phyloP scores from a whole-genome alignment of 208 protist genomes.

The Histomonas meleagridis region DNA sequence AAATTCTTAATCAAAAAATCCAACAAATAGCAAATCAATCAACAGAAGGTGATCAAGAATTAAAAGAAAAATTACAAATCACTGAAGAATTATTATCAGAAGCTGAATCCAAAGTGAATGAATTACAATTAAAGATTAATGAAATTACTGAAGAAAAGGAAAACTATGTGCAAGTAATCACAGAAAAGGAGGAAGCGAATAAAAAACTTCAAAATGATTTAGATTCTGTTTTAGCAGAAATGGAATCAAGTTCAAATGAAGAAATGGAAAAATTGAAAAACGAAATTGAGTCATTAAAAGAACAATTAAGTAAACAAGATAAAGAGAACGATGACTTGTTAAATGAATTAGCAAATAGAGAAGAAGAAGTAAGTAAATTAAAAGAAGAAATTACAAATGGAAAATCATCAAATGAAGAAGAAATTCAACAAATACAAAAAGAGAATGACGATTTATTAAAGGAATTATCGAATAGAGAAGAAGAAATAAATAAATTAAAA shows the following conservation, averaged over 20 bases:
- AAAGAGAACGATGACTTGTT: neutral
- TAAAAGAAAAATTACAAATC: neutral
- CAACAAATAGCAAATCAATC: neutral
- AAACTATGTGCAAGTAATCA: no score
- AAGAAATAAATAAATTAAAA: neutral
- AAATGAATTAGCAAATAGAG: neutral
- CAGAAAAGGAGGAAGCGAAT: no score
- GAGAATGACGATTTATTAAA: neutral
- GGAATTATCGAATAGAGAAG: neutral
- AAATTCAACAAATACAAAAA: neutral
- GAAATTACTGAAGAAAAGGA: neutral
- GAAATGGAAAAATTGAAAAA: no score
- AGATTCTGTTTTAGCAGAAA: no score
- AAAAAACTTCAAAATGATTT: no score
- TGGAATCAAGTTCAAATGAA: no score
- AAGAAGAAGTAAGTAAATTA: neutral
- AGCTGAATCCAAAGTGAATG: neutral
- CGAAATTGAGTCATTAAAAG: neutral
- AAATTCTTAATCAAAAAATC: neutral
- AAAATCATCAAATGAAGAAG: neutral
- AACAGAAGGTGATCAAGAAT: neutral
- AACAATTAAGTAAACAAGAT: neutral
- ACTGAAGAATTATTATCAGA: neutral
- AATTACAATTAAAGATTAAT: neutral
- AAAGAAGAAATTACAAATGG: neutral